Conservation (phyloP, 805 yeast species). For the Teunomyces kruisii region DNA sequence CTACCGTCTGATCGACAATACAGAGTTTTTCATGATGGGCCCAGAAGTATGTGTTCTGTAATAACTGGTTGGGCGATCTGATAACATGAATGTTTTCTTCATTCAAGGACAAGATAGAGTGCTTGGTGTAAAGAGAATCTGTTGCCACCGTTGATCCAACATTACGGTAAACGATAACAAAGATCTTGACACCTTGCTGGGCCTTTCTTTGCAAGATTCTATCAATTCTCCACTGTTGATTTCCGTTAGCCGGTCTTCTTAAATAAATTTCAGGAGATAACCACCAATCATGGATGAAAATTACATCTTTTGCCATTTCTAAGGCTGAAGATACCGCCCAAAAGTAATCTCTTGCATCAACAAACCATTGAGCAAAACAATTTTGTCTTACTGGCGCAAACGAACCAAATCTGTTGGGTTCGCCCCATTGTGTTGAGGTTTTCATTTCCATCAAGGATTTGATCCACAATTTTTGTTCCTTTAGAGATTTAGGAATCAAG, state of each 20-base stretch:
- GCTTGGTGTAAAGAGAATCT: constrained; percentile 93
- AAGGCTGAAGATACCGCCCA: constrained; percentile 95
- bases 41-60: constrained; percentile 95
- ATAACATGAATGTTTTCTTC: constrained; percentile 80
- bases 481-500: constrained; percentile 64
- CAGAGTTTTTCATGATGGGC: constrained; percentile 97
- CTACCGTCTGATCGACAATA: constrained; percentile 81
- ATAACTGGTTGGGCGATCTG: constrained; percentile 92
- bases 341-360: constrained; percentile 92
- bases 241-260: constrained; percentile 92
- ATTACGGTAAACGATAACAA: constrained; percentile 87
- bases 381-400: constrained; percentile 90
- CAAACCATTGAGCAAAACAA: constrained; percentile 94
- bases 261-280: constrained; percentile 89
- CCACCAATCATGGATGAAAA: constrained; percentile 99
- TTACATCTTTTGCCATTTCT: constrained; percentile 89
- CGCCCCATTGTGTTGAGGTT: constrained; percentile 68
- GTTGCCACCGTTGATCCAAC: constrained; percentile 92
- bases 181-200: constrained; percentile 90
- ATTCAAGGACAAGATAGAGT: constrained; percentile 81
- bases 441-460: constrained; percentile 70
- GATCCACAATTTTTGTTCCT: constrained; percentile 71
- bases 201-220: constrained; percentile 86
- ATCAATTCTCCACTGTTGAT: constrained; percentile 91
- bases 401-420: constrained; percentile 73